Evolutionary conservation across 2,329 filamentous ascomycete genomes (phyloP).

Genomic region (Epichloe hybrida): DNA sequence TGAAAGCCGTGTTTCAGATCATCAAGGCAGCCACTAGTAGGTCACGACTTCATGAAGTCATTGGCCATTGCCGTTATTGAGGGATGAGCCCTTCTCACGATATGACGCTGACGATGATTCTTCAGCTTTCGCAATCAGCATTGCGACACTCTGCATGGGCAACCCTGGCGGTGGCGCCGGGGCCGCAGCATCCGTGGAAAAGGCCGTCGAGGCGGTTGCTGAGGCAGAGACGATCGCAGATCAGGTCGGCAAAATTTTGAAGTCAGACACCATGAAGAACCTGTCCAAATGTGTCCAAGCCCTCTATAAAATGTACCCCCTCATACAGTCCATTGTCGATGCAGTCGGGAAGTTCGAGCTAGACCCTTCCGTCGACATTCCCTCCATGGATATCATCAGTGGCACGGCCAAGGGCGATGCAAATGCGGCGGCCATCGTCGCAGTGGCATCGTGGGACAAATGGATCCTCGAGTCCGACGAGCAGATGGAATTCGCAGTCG

Average conservation of each 20-base stretch:
- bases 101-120: neutral
- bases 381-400: neutral
- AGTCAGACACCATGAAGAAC: neutral
- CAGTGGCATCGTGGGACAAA: neutral
- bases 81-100: too few species aligned
- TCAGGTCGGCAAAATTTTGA: neutral
- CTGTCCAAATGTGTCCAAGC: neutral
- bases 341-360: neutral
- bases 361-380: neutral
- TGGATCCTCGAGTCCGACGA: neutral
- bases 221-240: neutral
- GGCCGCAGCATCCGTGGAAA: neutral
- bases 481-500: neutral
- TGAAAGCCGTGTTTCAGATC: neutral
- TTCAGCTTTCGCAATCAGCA: neutral
- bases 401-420: neutral
- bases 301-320: neutral
- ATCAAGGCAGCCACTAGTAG: neutral
- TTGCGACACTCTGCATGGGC: neutral
- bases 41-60: neutral
- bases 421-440: neutral
- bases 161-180: neutral
- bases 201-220: neutral
- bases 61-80: too few species aligned
- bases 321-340: neutral